Base-by-base conservation (phyloP, 306 rosid genomes). In the Citrullus amarus region DNA sequence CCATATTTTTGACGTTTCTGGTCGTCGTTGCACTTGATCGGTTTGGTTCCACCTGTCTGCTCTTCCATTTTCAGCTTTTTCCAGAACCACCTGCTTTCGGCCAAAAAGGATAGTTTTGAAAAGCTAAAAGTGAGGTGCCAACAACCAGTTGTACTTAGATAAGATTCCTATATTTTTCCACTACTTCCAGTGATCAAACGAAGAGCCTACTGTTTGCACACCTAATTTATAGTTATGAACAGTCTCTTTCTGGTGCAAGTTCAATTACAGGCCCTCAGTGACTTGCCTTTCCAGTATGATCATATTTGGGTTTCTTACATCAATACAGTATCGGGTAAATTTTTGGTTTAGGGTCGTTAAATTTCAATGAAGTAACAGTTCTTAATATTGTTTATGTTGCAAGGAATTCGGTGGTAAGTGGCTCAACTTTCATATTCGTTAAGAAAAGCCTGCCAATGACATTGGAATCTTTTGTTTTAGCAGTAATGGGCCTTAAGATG, bases 11-110 rank as follows among this genome's bases (percentile, higher is more conserved):
- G 80, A 78, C 66, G 81, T 48, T 56, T 74, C 55, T 20, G 75
- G 17, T 71, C 75, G 22, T 55, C 54, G 34, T 67, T 70, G 55
- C 75, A 34, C 55, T 77, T 68, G 79, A 48, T 81, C 76, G 54
- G 72, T 65, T 78, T 66, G 53, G 79, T 60, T 51, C 85, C 78
- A 67, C 77, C 57, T 34, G 76, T 77, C 72, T 46, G 83, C 25
- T 71, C 73, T 36, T 76, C 85, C 89, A 86, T 86, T 56, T 51
- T 16, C 63, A 20, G 50, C 43, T 56, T 44, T 30, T 57, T 62
- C 25, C 77, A 44, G 76, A 51, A 50, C 39, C 41, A 7, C 39
- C 57, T 46, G 76, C 76, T 71, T 71, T 46, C 13, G 14, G 76
- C 36, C 14, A 14, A 58, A 71, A 71, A 44, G 75, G 17, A 18